phyloP scores from a whole-genome alignment of 2,329 filamentous ascomycete species.

The Sporothrix mexicana region DNA sequence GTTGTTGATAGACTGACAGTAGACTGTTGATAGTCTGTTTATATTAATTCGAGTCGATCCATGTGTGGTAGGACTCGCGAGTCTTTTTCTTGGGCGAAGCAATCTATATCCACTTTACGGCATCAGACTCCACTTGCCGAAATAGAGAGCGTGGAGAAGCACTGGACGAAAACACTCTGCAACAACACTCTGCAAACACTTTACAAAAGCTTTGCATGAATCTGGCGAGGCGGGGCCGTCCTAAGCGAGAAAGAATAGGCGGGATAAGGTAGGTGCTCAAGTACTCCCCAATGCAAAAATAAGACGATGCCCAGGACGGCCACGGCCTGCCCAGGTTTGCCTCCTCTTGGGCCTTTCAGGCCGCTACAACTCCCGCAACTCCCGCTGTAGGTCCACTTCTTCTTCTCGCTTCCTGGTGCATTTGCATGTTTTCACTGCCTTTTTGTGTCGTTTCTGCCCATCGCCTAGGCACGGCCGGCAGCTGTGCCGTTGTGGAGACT shows the following conservation, averaged over 20 bases:
- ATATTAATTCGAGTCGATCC: constrained; percentile 4
- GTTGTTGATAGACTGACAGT: too few species aligned
- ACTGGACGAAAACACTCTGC: neutral
- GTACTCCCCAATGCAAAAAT: too few species aligned
- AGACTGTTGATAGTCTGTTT: neutral
- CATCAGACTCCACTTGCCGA: neutral
- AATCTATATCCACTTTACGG: neutral
- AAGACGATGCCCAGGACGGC: too few species aligned
- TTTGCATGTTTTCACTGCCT: neutral
- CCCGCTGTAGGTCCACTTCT: neutral
- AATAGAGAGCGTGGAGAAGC: neutral
- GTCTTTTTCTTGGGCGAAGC: neutral
- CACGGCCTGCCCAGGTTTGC: neutral
- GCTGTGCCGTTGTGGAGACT: constrained; percentile 26
- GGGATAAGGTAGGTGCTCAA: neutral
- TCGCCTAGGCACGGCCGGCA: constrained; percentile 22
- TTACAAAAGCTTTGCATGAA: neutral
- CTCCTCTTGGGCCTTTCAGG: neutral
- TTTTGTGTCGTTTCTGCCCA: too few species aligned
- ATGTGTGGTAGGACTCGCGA: constrained; percentile 8
- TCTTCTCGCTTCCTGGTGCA: neutral
- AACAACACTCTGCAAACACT: too few species aligned
- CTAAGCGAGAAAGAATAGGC: neutral
- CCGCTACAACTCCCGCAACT: neutral
- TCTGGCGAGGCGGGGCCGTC: constrained; percentile 9